phyloP scores from a whole-genome alignment of 768 basidiomycete genomes.

The Dendrothele bispora region DNA sequence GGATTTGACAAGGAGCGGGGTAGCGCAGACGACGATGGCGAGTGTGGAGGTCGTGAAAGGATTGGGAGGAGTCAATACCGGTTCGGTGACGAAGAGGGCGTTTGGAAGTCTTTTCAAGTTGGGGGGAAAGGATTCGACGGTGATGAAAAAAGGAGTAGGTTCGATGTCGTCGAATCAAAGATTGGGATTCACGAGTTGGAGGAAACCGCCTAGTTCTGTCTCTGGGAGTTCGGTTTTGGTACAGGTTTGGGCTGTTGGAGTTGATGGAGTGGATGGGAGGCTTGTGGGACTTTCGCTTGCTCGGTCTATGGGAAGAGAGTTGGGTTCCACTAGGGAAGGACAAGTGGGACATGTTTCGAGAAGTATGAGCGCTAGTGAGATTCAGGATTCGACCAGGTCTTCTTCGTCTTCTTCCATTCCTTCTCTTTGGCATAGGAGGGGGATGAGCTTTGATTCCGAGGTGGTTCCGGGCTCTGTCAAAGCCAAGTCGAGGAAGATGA shows the following conservation, averaged over 20 bases:
- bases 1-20: conserved; percentile 73
- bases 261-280: conserved; percentile 73
- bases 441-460: conserved; percentile 8
- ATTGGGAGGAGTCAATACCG: conserved; percentile 18
- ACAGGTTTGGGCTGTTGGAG: conserved; percentile 86
- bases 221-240: conserved; percentile 71
- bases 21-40: conserved; percentile 88
- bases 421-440: no score
- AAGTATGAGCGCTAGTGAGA: background rate
- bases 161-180: conserved; percentile 23
- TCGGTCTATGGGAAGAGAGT: no score
- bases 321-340: conserved; percentile 4
- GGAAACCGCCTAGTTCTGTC: conserved; percentile 72
- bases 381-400: no score
- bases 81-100: background rate
- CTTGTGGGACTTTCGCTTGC: conserved; percentile 49
- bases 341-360: background rate
- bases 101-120: background rate
- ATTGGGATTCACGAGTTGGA: conserved; percentile 69
- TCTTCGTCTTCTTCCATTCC: no score
- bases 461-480: background rate
- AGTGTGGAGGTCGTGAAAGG: conserved; percentile 78
- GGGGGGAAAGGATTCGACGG: background rate
- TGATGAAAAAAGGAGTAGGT: conserved; percentile 14
- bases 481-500: conserved; percentile 6